These are phyloP conservation scores for Ananas comosus DNA, from an alignment of 176 grass and related monocot genomes.

Conservation along the genomic window DNA sequence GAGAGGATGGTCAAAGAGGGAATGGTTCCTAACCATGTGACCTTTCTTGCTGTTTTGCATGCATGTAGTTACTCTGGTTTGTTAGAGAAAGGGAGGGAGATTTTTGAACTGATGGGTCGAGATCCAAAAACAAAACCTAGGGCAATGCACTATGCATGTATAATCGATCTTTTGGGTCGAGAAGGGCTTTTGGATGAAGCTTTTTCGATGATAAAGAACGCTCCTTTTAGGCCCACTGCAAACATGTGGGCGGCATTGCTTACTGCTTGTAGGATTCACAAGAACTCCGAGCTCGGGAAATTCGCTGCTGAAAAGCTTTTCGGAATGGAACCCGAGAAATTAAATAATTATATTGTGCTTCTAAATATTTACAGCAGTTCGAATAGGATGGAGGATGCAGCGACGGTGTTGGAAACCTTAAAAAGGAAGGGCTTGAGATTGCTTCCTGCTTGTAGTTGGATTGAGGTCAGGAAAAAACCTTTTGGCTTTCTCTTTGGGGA, in stretches of 20 bases:
- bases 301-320: slow-evolving; percentile 58
- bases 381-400: slow-evolving; percentile 33
- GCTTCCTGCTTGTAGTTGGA: slow-evolving; percentile 59
- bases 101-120: slow-evolving; percentile 56
- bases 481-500: slow-evolving; percentile 71
- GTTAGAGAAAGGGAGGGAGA: slow-evolving; percentile 52
- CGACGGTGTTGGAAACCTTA: slow-evolving; percentile 39
- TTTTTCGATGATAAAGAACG: slow-evolving; percentile 54
- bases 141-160: slow-evolving; percentile 86
- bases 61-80: slow-evolving; percentile 65
- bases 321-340: slow-evolving; percentile 55
- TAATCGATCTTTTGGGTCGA: slow-evolving; percentile 78
- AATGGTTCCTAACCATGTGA: slow-evolving; percentile 60
- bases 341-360: slow-evolving; percentile 58
- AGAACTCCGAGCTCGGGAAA: slow-evolving; percentile 54
- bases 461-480: slow-evolving; percentile 61
- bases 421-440: slow-evolving; percentile 42
- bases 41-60: slow-evolving; percentile 57
- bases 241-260: slow-evolving; percentile 87
- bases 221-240: slow-evolving; percentile 48
- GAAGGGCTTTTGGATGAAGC: slow-evolving; percentile 75
- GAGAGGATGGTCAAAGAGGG: slow-evolving; percentile 66
- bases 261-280: slow-evolving; percentile 69
- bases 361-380: slow-evolving; percentile 60
- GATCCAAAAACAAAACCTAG: slow-evolving; percentile 43